Evolutionary conservation across 345 rosid genomes (phyloP).

Genomic region (Mallotus nudiflorus): DNA sequence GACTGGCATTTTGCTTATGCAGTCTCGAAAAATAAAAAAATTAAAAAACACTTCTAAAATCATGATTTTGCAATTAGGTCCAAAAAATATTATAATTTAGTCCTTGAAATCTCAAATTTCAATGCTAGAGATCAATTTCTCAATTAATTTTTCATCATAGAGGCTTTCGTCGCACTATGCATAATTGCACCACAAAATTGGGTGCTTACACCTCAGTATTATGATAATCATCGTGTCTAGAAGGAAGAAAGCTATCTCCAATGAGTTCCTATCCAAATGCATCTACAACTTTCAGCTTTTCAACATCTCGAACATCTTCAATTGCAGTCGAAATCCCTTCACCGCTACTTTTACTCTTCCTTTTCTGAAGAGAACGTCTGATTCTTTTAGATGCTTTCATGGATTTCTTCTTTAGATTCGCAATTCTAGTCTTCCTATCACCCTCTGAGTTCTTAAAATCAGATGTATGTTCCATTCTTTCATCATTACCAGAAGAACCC

Average conservation of each 20-base stretch:
- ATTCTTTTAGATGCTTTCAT: constrained; percentile 76
- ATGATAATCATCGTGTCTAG: constrained; percentile 73
- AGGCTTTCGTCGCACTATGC: too few species aligned
- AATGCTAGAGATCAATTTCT: too few species aligned
- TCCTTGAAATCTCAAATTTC: too few species aligned
- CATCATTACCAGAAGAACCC: constrained; percentile 61
- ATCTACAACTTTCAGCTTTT: constrained; percentile 74
- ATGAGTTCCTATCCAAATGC: constrained; percentile 57
- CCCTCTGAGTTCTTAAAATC: constrained; percentile 88
- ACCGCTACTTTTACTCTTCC: constrained; percentile 46
- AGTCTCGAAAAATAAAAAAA: too few species aligned
- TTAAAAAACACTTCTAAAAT: too few species aligned
- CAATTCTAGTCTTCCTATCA: constrained; percentile 71
- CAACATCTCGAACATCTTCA: constrained; percentile 69
- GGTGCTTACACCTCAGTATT: constrained; percentile 78
- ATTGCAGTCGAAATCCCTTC: constrained; percentile 53
- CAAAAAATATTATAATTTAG: too few species aligned
- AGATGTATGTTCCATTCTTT: constrained; percentile 62
- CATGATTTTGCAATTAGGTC: too few species aligned
- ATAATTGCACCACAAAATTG: too few species aligned
- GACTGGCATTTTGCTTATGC: too few species aligned
- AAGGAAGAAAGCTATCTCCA: constrained; percentile 60
- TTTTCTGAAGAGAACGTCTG: constrained; percentile 64
- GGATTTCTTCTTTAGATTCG: constrained; percentile 77
- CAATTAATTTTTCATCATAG: too few species aligned